Evolutionary conservation across 2,329 filamentous ascomycete species (phyloP).

Genomic region (Bipolaris gigantea): DNA sequence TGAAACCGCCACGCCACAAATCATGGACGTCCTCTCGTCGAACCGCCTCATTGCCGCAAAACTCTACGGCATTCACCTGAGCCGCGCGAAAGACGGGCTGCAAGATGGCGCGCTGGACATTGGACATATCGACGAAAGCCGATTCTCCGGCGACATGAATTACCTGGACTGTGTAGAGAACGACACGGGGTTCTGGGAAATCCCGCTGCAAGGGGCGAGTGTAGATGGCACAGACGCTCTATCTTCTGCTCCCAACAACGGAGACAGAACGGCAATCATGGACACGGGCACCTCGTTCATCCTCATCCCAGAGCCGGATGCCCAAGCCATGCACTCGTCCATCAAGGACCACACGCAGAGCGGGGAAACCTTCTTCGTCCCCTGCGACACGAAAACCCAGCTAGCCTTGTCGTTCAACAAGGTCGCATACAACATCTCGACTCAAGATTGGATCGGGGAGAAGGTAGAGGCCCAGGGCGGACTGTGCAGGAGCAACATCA

Average conservation of each 20-base stretch:
- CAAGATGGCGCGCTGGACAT: conserved; percentile 79
- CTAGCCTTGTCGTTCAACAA: conserved; percentile 71
- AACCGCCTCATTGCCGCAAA: conserved; percentile 64
- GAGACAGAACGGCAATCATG: conserved; percentile 59
- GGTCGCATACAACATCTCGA: conserved; percentile 65
- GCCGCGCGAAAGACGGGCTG: conserved; percentile 63
- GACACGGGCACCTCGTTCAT: conserved; percentile 84
- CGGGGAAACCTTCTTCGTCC: conserved; percentile 68
- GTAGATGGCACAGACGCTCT: conserved; percentile 58
- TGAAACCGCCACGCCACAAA: conserved; percentile 59
- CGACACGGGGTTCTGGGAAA: conserved; percentile 68
- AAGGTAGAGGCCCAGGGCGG: conserved; percentile 27
- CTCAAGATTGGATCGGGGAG: conserved; percentile 70
- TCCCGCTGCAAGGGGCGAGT: conserved; percentile 67
- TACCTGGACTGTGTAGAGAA: conserved; percentile 62
- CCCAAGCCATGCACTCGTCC: conserved; percentile 66
- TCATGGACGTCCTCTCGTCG: conserved; percentile 64
- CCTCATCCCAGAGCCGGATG: conserved; percentile 69
- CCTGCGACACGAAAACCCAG: conserved; percentile 66
- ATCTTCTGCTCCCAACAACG: no score
- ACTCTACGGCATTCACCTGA: conserved; percentile 71
- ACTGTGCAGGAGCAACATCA: conserved; percentile 68
- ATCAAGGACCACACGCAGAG: conserved; percentile 64
- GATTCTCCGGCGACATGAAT: conserved; percentile 68
- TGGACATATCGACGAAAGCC: conserved; percentile 67